Evolutionary conservation across 192 early-diverging fungal genomes (phyloP), one percentile per base, ranked within the genome.

Genomic region (Coemansia sp.): DNA sequence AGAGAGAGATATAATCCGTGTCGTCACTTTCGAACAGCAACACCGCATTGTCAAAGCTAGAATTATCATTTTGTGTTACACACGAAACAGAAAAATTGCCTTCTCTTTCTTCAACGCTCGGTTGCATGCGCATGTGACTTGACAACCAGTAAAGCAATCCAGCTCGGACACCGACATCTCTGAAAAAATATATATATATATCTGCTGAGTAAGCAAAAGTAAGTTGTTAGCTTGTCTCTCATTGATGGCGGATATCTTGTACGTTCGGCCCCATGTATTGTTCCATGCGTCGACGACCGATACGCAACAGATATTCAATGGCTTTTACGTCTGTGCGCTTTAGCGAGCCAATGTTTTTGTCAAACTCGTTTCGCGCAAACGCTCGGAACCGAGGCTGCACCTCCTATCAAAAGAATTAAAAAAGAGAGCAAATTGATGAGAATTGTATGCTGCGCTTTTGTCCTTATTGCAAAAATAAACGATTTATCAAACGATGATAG

Each of bases 321-420:
- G 90, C 87, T 12, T 84, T 66, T 71, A 89, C 88, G 56, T 91
- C 90, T 4, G 77, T 74, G 63, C 83, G 85, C 28, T 76, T 80
- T 8, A 89, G 59, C 31, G 66, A 54, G 31, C 40, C 71, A 20
- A 85, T 74, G 60, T 88, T 82, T 57, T 83, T 76, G 29, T 83
- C 79, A 77, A 91, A 91, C 68, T 89, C 86, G 61, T 83, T 83
- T 33, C 90, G 85, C 32, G 88, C 86, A 64, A 89, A 89, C 31
- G 85, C 77, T 28, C 87, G 79, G 64, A 91, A 91, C 57, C 84
- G 87, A 16, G 85, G 80, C 45, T 81, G 82, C 67, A 82, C 81
- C 16, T 75, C 85, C 88, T 90, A 71, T 22, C 16, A n/a, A 25
- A 55, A 20, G 28, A 12, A n/a, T 12, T 8, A 12, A 48, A 64